phyloP scores from a whole-genome alignment of 108 stramenopile species.

The Skeletonema potamos region DNA sequence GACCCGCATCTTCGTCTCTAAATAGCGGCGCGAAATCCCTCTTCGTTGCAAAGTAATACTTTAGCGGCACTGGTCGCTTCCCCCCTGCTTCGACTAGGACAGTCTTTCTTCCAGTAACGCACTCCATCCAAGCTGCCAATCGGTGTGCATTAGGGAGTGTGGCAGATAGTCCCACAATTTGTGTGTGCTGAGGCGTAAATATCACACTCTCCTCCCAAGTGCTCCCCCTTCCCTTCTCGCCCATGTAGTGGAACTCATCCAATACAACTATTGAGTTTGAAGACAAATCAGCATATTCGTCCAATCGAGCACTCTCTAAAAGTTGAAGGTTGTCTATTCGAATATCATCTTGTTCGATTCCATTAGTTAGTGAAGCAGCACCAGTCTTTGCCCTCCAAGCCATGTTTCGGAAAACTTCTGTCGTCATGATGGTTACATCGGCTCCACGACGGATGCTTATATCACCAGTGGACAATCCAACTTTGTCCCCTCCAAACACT shows the following conservation, averaged over 20 bases:
- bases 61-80: constrained; percentile 90
- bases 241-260: constrained; percentile 98
- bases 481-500: constrained; percentile 71
- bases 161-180: constrained; percentile 90
- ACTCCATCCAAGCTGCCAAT: constrained; percentile 79
- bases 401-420: constrained; percentile 95
- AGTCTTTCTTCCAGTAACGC: constrained; percentile 73
- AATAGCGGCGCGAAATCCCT: constrained; percentile 81
- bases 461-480: constrained; percentile 86
- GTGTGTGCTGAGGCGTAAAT: constrained; percentile 74
- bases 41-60: constrained; percentile 81
- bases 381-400: constrained; percentile 63
- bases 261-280: constrained; percentile 87
- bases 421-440: constrained; percentile 90
- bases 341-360: constrained; percentile 2
- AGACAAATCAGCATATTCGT: constrained; percentile 47
- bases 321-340: constrained; percentile 2
- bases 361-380: constrained; percentile 1
- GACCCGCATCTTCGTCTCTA: constrained; percentile 74
- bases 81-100: constrained; percentile 79
- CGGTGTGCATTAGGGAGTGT: constrained; percentile 81
- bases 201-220: constrained; percentile 96
- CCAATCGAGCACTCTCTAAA: constrained; percentile 10
- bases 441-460: constrained; percentile 84
- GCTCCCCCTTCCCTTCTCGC: constrained; percentile 87